Evolutionary conservation across 78 protist genomes (phyloP).

Genomic region (Dictyostelium firmibasis): DNA sequence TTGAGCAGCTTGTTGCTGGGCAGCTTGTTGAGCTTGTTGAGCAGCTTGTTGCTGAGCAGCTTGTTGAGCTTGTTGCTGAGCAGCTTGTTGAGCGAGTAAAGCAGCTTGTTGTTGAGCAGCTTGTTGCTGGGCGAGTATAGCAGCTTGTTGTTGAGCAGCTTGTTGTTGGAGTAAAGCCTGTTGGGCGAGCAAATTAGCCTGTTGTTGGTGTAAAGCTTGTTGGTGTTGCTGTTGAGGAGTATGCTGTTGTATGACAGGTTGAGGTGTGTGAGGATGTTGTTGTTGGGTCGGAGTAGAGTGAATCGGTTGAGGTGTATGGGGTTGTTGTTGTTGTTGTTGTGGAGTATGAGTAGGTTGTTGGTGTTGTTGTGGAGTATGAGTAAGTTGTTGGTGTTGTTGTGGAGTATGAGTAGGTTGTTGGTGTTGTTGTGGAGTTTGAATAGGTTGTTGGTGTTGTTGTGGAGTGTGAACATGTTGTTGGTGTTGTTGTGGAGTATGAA

Average conservation of each 20-base stretch:
- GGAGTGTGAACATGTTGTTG: not conserved
- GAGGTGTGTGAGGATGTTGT: not conserved
- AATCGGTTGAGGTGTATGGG: not conserved
- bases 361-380: not conserved
- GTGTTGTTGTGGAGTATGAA: not conserved
- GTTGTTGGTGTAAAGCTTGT: not conserved
- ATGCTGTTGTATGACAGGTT: not conserved
- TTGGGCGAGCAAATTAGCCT: too few species aligned
- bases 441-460: not conserved
- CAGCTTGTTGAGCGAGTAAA: not conserved
- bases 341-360: conserved; percentile 1
- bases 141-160: not conserved
- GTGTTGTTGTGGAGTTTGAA: not conserved
- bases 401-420: not conserved
- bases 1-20: not conserved
- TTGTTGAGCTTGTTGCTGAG: not conserved
- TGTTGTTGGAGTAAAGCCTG: not conserved
- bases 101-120: not conserved
- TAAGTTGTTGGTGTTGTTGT: not conserved
- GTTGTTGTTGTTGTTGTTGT: not conserved
- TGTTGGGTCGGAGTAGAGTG: not conserved
- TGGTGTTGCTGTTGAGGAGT: not conserved
- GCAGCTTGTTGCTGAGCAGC: not conserved
- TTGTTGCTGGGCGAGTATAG: not conserved
- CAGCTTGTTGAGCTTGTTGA: not conserved